A percentile compares a stretch with the other conserved stretches of the same genome.
These are phyloP conservation scores for Cyberlindnera xylosilytica DNA, from an alignment of 805 yeast species.

Conservation along the genomic window DNA sequence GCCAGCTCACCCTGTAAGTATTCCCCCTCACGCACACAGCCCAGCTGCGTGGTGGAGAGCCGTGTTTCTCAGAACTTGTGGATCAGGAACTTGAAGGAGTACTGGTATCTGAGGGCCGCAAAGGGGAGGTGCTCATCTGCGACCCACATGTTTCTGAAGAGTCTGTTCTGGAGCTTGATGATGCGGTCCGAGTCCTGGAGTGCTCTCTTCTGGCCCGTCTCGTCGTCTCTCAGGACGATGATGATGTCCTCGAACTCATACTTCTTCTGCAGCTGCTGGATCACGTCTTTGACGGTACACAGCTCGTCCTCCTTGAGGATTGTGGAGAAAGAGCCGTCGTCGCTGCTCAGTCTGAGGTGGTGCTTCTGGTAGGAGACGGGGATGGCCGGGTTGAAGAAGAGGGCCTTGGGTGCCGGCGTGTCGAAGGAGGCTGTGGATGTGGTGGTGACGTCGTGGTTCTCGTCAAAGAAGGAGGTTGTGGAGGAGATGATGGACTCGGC, in stretches of 20 bases:
- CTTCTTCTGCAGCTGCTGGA: slow-evolving; percentile 7
- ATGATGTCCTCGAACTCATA: slow-evolving; percentile 11
- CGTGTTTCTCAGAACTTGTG: slow-evolving; percentile 11
- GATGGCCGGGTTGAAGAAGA: slow-evolving; percentile 13
- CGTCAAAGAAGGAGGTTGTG: slow-evolving; percentile 5
- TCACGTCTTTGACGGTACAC: slow-evolving; percentile 13
- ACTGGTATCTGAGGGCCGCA: slow-evolving; percentile 14
- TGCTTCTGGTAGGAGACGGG: slow-evolving; percentile 2
- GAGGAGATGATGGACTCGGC: slow-evolving; percentile 4
- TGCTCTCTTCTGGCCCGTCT: slow-evolving; percentile 5
- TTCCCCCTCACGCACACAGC: too few relatives aligned
- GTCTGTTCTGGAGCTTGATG: slow-evolving; percentile 15
- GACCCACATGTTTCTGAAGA: slow-evolving; percentile 18
- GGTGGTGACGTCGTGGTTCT: slow-evolving; percentile 5
- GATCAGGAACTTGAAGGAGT: slow-evolving; percentile 17
- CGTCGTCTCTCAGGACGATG: slow-evolving; percentile 10
- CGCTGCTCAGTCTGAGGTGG: slow-evolving; percentile 1
- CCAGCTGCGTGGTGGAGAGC: too few relatives aligned
- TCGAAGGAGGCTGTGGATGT: slow-evolving; percentile 4
- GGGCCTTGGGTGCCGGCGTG: slow-evolving; percentile 5
- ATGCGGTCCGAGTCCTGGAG: slow-evolving; percentile 14
- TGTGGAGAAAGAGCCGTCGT: slow-evolving; percentile 12
- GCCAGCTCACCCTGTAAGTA: too few relatives aligned
- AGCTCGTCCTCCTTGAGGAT: slow-evolving; percentile 13
- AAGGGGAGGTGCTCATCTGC: slow-evolving; percentile 16